Evolutionary conservation across 2,329 filamentous ascomycete species (phyloP), one percentile per base, ranked within the genome.

Genomic region (Trichophyton mentagrophytes): DNA sequence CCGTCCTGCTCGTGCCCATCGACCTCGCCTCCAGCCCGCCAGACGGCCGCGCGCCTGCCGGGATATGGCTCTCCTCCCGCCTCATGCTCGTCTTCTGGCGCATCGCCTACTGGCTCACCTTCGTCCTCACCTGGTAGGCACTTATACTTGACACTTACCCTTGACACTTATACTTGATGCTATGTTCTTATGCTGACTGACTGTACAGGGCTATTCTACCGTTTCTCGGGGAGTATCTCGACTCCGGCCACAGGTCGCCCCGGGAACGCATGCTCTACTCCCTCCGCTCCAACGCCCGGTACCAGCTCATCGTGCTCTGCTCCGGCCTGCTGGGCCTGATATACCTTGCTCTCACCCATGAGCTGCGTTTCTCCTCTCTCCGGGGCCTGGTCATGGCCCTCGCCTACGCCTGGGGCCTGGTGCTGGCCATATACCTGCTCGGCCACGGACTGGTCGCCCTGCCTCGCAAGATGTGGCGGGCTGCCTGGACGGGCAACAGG

Each of bases 101-200:
- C 70, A 92, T 99, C 65, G 87, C 88, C 20, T 99, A 99, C 76
- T 99, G 93, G 93, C 79, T 99, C 60, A 97, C 92, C 0, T 99
- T 99, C 75, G 85, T 86, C 58, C 77, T 99, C 69, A 97, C 92
- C 61, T 99, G 93, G 93, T 17, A 38, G n/a, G n/a, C n/a, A n/a
- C n/a, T n/a, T n/a, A n/a, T n/a, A n/a, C n/a, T n/a, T n/a, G n/a
- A 27, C 9, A 22, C 13, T 7, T 44, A 1, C 15, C 25, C n/a
- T 3, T 17, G 20, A 49, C 27, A 56, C 17, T 62, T 60, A 62
- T 44, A 36, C 20, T 51, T 57, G 20, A 33, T 56, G 8, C 61
- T 20, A 62, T n/a, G n/a, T n/a, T n/a, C n/a, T 30, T 57, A 61
- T 57, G 5, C 25, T 60, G 51, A 57, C 40, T 6, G 46, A 27